Base-by-base conservation (phyloP, 192 early-diverging fungal genomes). In the Podochytrium sp. region DNA sequence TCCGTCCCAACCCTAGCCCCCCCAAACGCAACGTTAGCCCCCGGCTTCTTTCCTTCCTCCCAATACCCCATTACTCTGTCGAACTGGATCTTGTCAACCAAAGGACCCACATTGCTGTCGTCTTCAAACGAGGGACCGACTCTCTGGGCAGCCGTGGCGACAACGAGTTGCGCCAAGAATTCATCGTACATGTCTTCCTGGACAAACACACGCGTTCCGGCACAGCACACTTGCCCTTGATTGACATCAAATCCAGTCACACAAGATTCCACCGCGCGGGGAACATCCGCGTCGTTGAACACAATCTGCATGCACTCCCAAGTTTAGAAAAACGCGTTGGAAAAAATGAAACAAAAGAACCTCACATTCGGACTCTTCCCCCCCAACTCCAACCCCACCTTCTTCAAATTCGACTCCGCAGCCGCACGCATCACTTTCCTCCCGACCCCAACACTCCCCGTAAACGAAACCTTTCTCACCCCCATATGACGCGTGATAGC, bases 61-160 rank as follows among this genome's bases (percentile, higher is more conserved):
- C 94, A 79, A 70, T 90, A 89, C 4, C 80, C 79, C 47, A 82
- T 78, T 1, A 91, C 86, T 69, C 93, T 92, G 10, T 82, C 81
- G 43, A 92, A 76, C 0, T 86, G 90, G 4, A 77, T 76, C 40
- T 84, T 47, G 29, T 91, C 91, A 60, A 95, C 92, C 50, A 96
- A 73, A 0, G 95, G 94, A 25, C 95, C 95, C 76, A 92, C 85
- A 0, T 86, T 88, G 6, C 86, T 89, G 37, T 78, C 53, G 12
- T 83, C 81, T 34, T 95, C 85, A 43, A 96, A 87, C 0, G 92
- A 90, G 60, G 92, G 83, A 29, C 95, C 95, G 5, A 92, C 68
- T 20, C 76, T 77, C 73, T 92, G 80, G 53, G 76, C 50, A 30
- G 66, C 53, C 5, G 90, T 87, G 56, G 78, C 78, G 10, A 80